A percentile compares a stretch with the other conserved stretches of the same genome.
These are phyloP conservation scores for Picea abies DNA, from an alignment of 83 land plant genomes.

Conservation along the genomic window DNA sequence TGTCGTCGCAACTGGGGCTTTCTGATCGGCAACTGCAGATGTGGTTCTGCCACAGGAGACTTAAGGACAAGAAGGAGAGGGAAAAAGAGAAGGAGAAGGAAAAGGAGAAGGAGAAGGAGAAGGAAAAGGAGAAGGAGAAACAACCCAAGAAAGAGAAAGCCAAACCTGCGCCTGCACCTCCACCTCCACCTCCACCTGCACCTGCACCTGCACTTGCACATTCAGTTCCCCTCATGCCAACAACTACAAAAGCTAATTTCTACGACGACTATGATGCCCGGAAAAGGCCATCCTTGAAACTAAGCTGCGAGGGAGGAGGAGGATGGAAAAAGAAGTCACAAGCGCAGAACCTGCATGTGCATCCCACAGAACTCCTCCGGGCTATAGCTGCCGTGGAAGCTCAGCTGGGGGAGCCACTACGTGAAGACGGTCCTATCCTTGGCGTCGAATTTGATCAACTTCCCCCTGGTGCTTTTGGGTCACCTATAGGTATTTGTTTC, in stretches of 20 bases:
- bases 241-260: not conserved
- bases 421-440: slow-evolving; percentile 83
- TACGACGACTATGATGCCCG: slow-evolving; percentile 6
- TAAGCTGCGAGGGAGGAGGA: slow-evolving; percentile 8
- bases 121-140: not conserved
- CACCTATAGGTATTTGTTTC: slow-evolving; percentile 42
- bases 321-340: slow-evolving; percentile 22
- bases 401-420: slow-evolving; percentile 84
- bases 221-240: not conserved
- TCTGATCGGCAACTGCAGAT: slow-evolving; percentile 95
- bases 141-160: slow-evolving; percentile 20
- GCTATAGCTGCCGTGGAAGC: slow-evolving; percentile 67
- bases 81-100: not conserved
- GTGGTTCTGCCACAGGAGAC: slow-evolving; percentile 99
- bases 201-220: slow-evolving; percentile 19
- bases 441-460: slow-evolving; percentile 85
- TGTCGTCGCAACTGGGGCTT: slow-evolving; percentile 70
- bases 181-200: not conserved
- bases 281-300: not conserved
- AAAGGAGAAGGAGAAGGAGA: not conserved
- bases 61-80: slow-evolving; percentile 82
- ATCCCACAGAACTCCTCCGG: slow-evolving; percentile 32
- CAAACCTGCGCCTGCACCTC: slow-evolving; percentile 19
- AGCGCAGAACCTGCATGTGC: slow-evolving; percentile 22
- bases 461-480: slow-evolving; percentile 79